A percentile compares a stretch with the other conserved stretches of the same genome.
These are phyloP conservation scores for Rutstroemia sp. DNA, from an alignment of 2,329 filamentous ascomycete species.

Conservation along the genomic window DNA sequence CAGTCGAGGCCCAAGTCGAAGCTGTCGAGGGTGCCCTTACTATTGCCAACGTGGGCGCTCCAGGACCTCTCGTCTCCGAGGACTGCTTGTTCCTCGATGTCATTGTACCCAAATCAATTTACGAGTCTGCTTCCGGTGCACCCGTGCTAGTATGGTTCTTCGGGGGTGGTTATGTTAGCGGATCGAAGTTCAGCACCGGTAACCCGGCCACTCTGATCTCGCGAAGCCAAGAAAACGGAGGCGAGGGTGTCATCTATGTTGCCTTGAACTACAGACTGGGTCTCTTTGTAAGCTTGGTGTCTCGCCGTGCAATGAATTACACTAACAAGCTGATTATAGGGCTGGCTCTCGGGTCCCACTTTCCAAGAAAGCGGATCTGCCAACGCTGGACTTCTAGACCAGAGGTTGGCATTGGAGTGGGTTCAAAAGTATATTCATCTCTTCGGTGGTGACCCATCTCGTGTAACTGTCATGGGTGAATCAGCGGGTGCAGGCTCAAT, in stretches of 20 bases:
- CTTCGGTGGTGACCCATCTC: slow-evolving; percentile 46
- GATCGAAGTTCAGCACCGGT: slow-evolving; percentile 32
- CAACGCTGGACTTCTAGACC: slow-evolving; percentile 46
- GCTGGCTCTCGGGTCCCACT: slow-evolving; percentile 34
- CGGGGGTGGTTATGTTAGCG: slow-evolving; percentile 38
- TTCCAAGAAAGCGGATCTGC: slow-evolving; percentile 36
- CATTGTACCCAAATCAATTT: slow-evolving; percentile 35
- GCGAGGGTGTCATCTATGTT: slow-evolving; percentile 32
- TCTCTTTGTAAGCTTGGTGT: slow-evolving; percentile 21
- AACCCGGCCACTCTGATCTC: slow-evolving; percentile 35
- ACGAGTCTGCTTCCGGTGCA: slow-evolving; percentile 17
- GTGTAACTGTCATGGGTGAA: slow-evolving; percentile 43
- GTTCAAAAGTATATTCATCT: slow-evolving; percentile 44
- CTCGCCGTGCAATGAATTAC: not conserved
- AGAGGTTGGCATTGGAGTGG: slow-evolving; percentile 50
- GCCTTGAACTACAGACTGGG: slow-evolving; percentile 30
- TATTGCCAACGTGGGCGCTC: slow-evolving; percentile 1
- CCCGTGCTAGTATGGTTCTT: slow-evolving; percentile 12
- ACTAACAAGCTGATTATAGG: slow-evolving; percentile 4
- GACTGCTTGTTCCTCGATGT: slow-evolving; percentile 44
- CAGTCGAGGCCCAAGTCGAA: not conserved
- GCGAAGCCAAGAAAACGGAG: slow-evolving; percentile 18
- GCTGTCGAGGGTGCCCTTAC: slow-evolving; percentile 1
- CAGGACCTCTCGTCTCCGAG: slow-evolving; percentile 24
- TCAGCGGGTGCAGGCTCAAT: slow-evolving; percentile 46